A percentile compares a stretch with the other conserved stretches of the same genome.
phyloP scores from a whole-genome alignment of 2,329 filamentous ascomycete species.

The Claviceps sp. region DNA sequence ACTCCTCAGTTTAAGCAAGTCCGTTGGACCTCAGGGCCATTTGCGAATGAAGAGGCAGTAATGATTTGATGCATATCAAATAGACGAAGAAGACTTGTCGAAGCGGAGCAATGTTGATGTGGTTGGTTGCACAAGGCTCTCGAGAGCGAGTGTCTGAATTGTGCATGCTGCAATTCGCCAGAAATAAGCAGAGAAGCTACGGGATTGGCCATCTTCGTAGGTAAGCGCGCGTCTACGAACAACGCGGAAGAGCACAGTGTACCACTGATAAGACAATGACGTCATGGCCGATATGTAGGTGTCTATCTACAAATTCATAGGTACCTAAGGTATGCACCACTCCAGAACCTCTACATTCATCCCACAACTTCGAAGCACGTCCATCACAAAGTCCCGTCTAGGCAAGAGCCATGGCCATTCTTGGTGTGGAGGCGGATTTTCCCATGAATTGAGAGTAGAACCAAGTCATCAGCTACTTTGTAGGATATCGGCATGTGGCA shows the following conservation, averaged over 20 bases:
- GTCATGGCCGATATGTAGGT: too few species aligned
- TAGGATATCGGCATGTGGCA: neutral
- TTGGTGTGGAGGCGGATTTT: neutral
- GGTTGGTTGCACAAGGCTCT: too few species aligned
- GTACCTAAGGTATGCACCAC: too few species aligned
- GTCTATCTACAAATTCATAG: too few species aligned
- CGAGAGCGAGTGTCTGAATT: neutral
- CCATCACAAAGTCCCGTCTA: neutral
- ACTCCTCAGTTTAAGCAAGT: neutral
- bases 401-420: neutral
- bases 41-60: neutral
- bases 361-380: too few species aligned
- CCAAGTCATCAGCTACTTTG: neutral
- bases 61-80: neutral
- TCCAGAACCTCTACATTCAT: too few species aligned
- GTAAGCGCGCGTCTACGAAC: conserved; percentile 3
- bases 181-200: neutral
- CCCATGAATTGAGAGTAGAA: neutral
- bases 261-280: too few species aligned
- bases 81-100: neutral
- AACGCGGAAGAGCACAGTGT: too few species aligned
- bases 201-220: neutral
- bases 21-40: neutral
- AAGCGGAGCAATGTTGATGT: neutral
- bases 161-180: neutral